Conservation (phyloP, 1,284 basidiomycete species). For the Puccinia hordei region DNA sequence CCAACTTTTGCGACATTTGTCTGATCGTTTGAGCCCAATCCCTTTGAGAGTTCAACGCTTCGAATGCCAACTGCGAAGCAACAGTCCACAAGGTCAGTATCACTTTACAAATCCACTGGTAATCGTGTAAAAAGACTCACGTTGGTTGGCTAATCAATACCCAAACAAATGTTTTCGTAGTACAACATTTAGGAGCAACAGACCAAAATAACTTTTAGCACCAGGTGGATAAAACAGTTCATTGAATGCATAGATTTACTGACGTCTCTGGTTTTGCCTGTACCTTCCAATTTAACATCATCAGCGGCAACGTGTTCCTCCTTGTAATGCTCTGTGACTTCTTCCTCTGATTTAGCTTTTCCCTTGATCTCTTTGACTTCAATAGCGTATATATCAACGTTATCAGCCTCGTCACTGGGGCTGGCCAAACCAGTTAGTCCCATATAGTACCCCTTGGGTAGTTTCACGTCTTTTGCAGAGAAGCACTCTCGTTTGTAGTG, state of each 20-base stretch:
- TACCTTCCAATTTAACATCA: conserved; percentile 44
- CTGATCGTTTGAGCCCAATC: conserved; percentile 30
- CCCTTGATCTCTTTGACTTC: conserved; percentile 53
- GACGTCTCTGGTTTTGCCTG: conserved; percentile 30
- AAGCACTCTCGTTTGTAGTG: conserved; percentile 58
- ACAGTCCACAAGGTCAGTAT: background rate
- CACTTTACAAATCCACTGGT: background rate
- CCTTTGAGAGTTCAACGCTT: conserved; percentile 45
- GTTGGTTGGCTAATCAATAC: conserved; percentile 8
- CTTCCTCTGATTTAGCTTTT: conserved; percentile 28
- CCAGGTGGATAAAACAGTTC: background rate
- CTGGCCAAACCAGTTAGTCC: conserved; percentile 56
- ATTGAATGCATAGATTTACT: background rate
- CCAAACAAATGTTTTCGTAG: background rate
- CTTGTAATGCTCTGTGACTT: conserved; percentile 39
- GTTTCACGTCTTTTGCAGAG: conserved; percentile 53
- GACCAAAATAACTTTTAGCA: background rate
- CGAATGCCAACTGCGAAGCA: conserved; percentile 20
- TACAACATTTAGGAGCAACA: background rate
- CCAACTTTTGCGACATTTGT: conserved; percentile 33
- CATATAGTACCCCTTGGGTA: conserved; percentile 54
- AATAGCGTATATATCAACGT: conserved; percentile 52
- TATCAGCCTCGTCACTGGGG: conserved; percentile 56
- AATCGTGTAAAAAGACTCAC: conserved; percentile 14
- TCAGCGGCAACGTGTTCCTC: conserved; percentile 39